Conservation (phyloP, 768 basidiomycete genomes). For the Tulasnella sp. region DNA sequence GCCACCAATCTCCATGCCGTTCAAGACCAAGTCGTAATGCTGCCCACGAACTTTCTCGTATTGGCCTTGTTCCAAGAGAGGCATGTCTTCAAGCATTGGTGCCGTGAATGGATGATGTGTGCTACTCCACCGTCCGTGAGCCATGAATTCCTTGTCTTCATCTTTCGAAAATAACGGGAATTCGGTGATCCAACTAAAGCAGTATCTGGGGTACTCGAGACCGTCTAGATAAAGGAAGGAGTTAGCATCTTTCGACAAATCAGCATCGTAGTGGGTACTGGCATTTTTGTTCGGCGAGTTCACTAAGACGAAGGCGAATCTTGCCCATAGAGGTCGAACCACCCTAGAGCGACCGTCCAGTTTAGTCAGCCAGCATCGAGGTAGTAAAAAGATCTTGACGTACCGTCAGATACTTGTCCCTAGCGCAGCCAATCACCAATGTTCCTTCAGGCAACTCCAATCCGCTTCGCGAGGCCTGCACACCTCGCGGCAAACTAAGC, state of each 20-base stretch:
- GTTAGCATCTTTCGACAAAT: constrained; percentile 32
- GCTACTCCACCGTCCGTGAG: constrained; percentile 87
- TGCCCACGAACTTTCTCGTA: constrained; percentile 81
- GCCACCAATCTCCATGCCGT: constrained; percentile 92
- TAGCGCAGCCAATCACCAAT: background rate
- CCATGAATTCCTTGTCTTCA: constrained; percentile 82
- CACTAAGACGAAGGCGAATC: constrained; percentile 62
- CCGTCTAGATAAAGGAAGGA: constrained; percentile 9
- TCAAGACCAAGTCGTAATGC: constrained; percentile 94
- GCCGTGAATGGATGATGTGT: constrained; percentile 97
- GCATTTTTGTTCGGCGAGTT: constrained; percentile 69
- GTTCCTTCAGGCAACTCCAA: background rate
- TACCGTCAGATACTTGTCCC: constrained; percentile 18
- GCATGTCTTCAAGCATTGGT: constrained; percentile 88
- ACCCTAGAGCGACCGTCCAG: constrained; percentile 56
- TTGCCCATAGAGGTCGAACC: constrained; percentile 83
- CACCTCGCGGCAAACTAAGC: background rate
- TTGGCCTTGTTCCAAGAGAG: constrained; percentile 70
- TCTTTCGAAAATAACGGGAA: constrained; percentile 93
- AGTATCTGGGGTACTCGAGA: constrained; percentile 51
- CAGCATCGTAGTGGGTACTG: constrained; percentile 35
- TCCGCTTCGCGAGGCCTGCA: background rate
- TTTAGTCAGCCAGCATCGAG: background rate
- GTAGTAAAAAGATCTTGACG: background rate
- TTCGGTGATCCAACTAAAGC: constrained; percentile 95